Evolutionary conservation across 1,284 basidiomycete genomes (phyloP), one percentile per base, ranked within the genome.

Genomic region (Puccinia polysora): DNA sequence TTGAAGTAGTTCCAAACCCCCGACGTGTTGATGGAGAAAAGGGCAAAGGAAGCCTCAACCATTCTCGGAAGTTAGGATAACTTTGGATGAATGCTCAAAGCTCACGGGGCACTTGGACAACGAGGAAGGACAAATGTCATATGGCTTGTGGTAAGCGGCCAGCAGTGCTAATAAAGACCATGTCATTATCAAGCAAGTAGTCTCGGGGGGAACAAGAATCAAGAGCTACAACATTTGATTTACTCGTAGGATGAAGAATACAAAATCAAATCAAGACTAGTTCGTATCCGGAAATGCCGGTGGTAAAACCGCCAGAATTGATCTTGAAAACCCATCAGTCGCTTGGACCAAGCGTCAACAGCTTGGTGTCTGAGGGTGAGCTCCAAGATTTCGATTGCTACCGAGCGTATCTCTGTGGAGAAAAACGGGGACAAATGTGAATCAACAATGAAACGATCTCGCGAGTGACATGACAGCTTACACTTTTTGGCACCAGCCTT

Each of bases 401-500:
- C 69, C 69, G 69, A 72, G 69, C 69, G 69, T 72, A 72, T 53
- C 69, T 72, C 69, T 72, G 69, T 18, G 1, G 4, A 23, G 20
- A 12, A 23, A 15, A 28, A 20, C 15, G 23, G 12, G 40, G 28
- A 45, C 0, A 14, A 50, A 36, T 68, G 4, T n/a, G 50, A 36
- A 32, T 4, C 30, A 25, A 10, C 1, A 7, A 6, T 34, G 50
- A 20, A 45, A n/a, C 2, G 28, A 53, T 53, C 12, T 28, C 40
- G 14, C 25, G 30, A 32, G 18, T 5, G 25, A 8, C 5, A 20
- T 36, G 14, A 15, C 4, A 25, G 67, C n/a, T 40, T 67, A 55
- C 50, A 71, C 38, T 69, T 55, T 23, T 36, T 81, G 85, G 81
- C 81, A 73, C 81, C 80, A 87, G 88, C 86, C 86, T 93, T 93